A percentile compares a stretch with the other conserved stretches of the same genome.
Conservation (phyloP, 2,329 filamentous ascomycete genomes). For the Davidsoniella neocaledoniae region DNA sequence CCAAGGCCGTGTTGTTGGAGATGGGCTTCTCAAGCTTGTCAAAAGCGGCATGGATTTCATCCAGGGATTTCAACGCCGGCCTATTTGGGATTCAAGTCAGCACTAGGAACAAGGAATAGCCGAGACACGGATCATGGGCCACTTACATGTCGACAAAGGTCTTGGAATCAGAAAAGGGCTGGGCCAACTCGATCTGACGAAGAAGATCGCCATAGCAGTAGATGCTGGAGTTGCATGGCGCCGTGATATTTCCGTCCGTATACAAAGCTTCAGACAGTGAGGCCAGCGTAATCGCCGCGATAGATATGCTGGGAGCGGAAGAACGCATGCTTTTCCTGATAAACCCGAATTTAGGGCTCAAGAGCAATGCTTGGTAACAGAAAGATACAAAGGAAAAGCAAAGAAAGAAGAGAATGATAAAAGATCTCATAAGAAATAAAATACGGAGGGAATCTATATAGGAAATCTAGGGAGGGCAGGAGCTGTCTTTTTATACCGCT, state of each 20-base stretch:
- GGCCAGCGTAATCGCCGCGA: slow-evolving; percentile 11
- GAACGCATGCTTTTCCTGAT: not conserved
- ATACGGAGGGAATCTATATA: not conserved
- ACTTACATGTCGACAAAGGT: slow-evolving; percentile 53
- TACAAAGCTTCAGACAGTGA: slow-evolving; percentile 27
- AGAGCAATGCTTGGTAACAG: not conserved
- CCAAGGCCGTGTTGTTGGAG: slow-evolving; percentile 43
- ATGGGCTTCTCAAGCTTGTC: slow-evolving; percentile 41
- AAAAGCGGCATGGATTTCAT: slow-evolving; percentile 45
- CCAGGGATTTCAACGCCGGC: slow-evolving; percentile 41
- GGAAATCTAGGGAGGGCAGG: not conserved
- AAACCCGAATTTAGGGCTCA: not conserved
- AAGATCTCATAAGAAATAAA: not conserved
- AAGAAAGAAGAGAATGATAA: not conserved
- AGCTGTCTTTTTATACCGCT: no score
- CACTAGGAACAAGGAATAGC: slow-evolving; percentile 4
- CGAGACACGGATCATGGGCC: not conserved
- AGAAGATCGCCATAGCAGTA: slow-evolving; percentile 52
- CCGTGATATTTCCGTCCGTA: slow-evolving; percentile 40
- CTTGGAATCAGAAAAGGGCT: slow-evolving; percentile 50
- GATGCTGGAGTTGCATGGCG: slow-evolving; percentile 49
- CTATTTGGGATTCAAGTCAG: slow-evolving; percentile 19
- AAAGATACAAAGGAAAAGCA: not conserved
- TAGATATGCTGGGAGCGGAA: not conserved
- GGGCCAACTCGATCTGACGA: slow-evolving; percentile 43